Evolutionary conservation across 2,329 filamentous ascomycete species (phyloP).

Genomic region (Mycosphaerella arachidis): DNA sequence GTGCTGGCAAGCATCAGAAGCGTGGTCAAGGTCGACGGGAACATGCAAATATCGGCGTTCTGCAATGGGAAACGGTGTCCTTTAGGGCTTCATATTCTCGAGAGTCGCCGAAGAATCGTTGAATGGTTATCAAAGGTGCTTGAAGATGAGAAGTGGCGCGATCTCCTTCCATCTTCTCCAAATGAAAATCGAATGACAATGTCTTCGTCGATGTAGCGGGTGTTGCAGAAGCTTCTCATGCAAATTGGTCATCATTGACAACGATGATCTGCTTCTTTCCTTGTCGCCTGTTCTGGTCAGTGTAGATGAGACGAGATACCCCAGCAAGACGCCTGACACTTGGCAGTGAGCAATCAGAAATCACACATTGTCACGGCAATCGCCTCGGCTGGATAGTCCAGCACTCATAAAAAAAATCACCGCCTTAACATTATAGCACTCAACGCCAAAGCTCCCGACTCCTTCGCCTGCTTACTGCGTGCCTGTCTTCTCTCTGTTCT

Average conservation of each 20-base stretch:
- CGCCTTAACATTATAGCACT: not conserved
- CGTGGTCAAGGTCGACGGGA: not conserved
- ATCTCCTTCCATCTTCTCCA: not conserved
- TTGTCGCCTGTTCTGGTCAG: no score
- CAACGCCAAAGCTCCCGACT: constrained; percentile 10
- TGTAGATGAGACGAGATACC: no score
- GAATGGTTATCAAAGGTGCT: constrained; percentile 8
- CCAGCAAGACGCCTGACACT: no score
- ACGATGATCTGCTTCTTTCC: no score
- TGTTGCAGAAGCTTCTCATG: no score
- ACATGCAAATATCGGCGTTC: constrained; percentile 14
- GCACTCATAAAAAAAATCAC: not conserved
- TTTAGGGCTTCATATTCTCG: constrained; percentile 15
- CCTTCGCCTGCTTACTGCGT: constrained; percentile 14
- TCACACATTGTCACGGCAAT: not conserved
- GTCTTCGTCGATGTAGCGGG: no score
- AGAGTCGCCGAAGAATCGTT: constrained; percentile 13
- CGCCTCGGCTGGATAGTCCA: not conserved
- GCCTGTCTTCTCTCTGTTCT: constrained; percentile 4
- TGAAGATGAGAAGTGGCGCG: constrained; percentile 15
- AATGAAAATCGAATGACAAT: no score
- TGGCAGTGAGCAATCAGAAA: no score
- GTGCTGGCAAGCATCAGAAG: not conserved
- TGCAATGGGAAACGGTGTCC: not conserved
- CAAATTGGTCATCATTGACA: no score